Evolutionary conservation across 1,284 basidiomycete genomes (phyloP).

Genomic region (Athelia psychrophila): DNA sequence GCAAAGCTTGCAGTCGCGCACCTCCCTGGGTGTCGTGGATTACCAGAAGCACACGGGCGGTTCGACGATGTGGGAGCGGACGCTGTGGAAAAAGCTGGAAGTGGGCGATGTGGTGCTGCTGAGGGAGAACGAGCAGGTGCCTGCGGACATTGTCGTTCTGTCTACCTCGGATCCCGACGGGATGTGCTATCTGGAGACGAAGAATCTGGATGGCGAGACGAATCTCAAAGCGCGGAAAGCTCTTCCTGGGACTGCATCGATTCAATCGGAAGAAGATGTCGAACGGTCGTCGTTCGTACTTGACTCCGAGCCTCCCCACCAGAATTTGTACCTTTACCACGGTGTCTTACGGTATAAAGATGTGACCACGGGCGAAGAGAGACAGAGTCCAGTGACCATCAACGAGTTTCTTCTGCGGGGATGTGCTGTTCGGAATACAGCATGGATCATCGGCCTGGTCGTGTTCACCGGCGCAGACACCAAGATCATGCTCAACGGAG

Average conservation of each 20-base stretch:
- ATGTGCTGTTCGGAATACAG: slow-evolving; percentile 89
- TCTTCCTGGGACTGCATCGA: slow-evolving; percentile 72
- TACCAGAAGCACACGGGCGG: slow-evolving; percentile 69
- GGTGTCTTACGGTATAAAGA: slow-evolving; percentile 80
- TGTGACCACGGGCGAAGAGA: slow-evolving; percentile 43
- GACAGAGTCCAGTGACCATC: slow-evolving; percentile 76
- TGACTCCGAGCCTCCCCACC: slow-evolving; percentile 92
- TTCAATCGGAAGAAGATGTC: slow-evolving; percentile 88
- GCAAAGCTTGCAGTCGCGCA: slow-evolving; percentile 52
- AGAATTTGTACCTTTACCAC: slow-evolving; percentile 91
- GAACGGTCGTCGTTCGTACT: slow-evolving; percentile 85
- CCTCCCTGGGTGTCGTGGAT: slow-evolving; percentile 73
- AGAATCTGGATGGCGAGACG: slow-evolving; percentile 96
- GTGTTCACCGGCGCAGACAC: slow-evolving; percentile 95
- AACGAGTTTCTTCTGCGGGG: slow-evolving; percentile 94
- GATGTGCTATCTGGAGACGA: slow-evolving; percentile 89
- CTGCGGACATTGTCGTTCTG: slow-evolving; percentile 91
- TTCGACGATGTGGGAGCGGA: slow-evolving; percentile 88
- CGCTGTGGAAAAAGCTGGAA: slow-evolving; percentile 98
- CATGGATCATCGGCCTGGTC: slow-evolving; percentile 94
- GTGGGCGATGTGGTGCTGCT: slow-evolving; percentile 95
- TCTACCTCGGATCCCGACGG: slow-evolving; percentile 84
- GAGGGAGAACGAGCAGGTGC: slow-evolving; percentile 92
- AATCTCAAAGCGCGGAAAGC: slow-evolving; percentile 89
- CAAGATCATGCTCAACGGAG: slow-evolving; percentile 98